A percentile compares a stretch with the other conserved stretches of the same genome.
phyloP scores from a whole-genome alignment of 106 monocot genomes.

The Apostasia ramifera region DNA sequence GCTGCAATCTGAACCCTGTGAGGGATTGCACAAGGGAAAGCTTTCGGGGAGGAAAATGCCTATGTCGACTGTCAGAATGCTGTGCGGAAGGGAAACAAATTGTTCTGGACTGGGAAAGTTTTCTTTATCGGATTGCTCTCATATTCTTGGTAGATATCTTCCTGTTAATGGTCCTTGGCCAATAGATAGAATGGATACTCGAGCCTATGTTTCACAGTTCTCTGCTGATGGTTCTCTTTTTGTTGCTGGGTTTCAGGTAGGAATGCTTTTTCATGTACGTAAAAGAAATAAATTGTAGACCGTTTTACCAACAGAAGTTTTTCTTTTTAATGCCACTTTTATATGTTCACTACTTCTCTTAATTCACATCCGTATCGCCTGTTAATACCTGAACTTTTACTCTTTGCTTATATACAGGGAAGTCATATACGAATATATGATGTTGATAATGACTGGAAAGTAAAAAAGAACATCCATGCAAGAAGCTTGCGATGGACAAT shows the following conservation, averaged over 20 bases:
- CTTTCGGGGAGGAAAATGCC: constrained; percentile 13
- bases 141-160: constrained; percentile 66
- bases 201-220: constrained; percentile 90
- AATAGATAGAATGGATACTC: constrained; percentile 63
- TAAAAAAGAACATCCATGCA: constrained; percentile 67
- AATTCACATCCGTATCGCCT: background rate
- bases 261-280: background rate
- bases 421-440: constrained; percentile 73
- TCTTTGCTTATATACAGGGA: constrained; percentile 17
- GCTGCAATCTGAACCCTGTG: constrained; percentile 54
- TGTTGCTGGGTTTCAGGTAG: constrained; percentile 85
- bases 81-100: constrained; percentile 63
- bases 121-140: constrained; percentile 53
- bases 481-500: constrained; percentile 82
- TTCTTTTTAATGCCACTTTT: background rate
- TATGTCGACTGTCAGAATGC: constrained; percentile 55
- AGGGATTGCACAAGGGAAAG: constrained; percentile 19
- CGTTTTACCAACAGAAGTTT: background rate
- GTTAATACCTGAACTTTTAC: background rate
- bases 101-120: constrained; percentile 58
- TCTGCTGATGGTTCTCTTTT: constrained; percentile 85
- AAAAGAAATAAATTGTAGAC: background rate
- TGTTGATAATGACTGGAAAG: constrained; percentile 76
- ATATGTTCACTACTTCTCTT: background rate
- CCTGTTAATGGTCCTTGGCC: constrained; percentile 68